These are phyloP conservation scores for Cunninghamia lanceolata DNA, from an alignment of 75 land plant genomes.

Conservation along the genomic window DNA sequence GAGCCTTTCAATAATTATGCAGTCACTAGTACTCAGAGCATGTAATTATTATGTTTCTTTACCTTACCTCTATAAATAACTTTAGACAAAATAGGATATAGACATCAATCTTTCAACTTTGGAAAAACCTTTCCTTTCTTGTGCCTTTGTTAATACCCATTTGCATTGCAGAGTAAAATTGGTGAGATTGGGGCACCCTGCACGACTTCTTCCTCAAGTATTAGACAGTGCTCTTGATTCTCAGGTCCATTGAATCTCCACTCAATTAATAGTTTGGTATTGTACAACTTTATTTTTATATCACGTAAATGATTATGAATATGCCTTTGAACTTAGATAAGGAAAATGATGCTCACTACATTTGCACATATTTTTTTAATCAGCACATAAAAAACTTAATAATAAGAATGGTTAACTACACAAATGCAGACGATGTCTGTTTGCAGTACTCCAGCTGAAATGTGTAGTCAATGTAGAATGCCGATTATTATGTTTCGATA, in stretches of 20 bases:
- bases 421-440: neutral
- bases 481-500: too few species aligned
- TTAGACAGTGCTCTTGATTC: constrained; percentile 95
- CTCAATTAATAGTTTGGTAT: neutral
- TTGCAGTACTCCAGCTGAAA: neutral
- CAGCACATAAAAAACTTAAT: neutral
- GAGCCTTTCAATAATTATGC: neutral
- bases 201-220: constrained; percentile 93
- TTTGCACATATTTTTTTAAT: neutral
- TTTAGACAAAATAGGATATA: neutral
- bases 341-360: neutral
- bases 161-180: constrained; percentile 65
- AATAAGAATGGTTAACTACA: neutral
- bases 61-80: neutral
- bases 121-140: neutral
- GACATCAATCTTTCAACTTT: neutral
- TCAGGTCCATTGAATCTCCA: constrained; percentile 42
- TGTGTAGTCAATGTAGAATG: too few species aligned
- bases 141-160: neutral
- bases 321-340: neutral
- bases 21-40: neutral
- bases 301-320: neutral
- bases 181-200: constrained; percentile 98
- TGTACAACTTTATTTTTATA: neutral
- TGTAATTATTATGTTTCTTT: neutral